Evolutionary conservation across 345 rosid genomes (phyloP).

Genomic region (Citrus trifoliata): DNA sequence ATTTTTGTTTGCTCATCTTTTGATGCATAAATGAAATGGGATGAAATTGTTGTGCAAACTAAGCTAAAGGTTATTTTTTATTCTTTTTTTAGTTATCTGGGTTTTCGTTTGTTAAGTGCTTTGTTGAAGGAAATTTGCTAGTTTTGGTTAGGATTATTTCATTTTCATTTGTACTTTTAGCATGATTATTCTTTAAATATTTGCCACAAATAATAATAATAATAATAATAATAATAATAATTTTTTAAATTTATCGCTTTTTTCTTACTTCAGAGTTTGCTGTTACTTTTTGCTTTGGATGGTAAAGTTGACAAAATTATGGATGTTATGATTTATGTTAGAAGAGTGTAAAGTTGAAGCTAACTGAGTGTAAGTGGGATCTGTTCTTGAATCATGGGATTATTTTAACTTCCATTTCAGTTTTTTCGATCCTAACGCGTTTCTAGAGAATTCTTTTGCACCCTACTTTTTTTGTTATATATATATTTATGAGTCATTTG

Average conservation of each 20-base stretch:
- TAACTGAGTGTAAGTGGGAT: neutral
- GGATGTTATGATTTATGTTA: neutral
- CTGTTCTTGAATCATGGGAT: constrained; percentile 5
- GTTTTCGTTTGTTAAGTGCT: constrained; percentile 6
- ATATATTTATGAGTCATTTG: neutral
- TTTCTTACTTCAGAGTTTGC: neutral
- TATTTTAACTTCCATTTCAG: neutral
- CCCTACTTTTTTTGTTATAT: neutral
- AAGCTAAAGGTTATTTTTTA: neutral
- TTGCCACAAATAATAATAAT: neutral
- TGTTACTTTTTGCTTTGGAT: neutral
- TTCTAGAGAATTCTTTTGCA: too few relatives aligned
- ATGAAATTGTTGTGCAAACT: neutral
- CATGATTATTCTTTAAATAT: neutral
- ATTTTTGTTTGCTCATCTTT: neutral
- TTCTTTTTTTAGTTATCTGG: neutral
- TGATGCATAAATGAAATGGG: neutral
- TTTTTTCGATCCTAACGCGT: neutral
- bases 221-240: too few relatives aligned
- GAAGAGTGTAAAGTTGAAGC: neutral
- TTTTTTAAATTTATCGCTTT: neutral
- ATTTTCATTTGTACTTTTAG: constrained; percentile 10
- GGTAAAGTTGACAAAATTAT: neutral
- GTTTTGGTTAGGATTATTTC: constrained; percentile 3
- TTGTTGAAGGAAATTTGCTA: constrained; percentile 7